Conservation (phyloP, 73 alveolate genomes). For the Tetrahymena elliotti region DNA sequence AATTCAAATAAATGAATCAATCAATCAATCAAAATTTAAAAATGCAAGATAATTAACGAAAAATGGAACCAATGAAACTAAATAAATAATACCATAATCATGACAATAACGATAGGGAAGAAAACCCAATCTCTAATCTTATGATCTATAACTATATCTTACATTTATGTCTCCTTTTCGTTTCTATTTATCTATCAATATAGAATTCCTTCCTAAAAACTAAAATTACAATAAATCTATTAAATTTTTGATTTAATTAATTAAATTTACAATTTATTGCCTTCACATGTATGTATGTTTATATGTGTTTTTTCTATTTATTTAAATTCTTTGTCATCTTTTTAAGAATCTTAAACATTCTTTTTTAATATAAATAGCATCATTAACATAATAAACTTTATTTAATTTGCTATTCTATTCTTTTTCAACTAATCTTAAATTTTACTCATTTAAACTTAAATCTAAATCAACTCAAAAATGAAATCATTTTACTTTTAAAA, state of each 20-base stretch:
- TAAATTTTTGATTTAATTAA: background rate
- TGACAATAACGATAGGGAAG: conserved; percentile 29
- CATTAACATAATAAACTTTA: too few species aligned
- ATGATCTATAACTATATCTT: conserved; percentile 28
- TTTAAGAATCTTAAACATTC: background rate
- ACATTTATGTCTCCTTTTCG: background rate
- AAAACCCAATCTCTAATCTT: conserved; percentile 43
- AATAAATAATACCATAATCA: conserved; percentile 20
- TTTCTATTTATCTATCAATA: background rate
- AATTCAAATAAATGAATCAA: background rate
- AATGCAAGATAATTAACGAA: too few species aligned
- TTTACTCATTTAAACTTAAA: too few species aligned
- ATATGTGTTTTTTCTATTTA: background rate
- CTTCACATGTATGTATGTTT: background rate
- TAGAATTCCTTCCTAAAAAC: background rate
- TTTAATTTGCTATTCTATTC: background rate
- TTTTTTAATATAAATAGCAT: background rate
- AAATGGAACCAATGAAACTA: background rate
- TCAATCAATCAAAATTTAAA: too few species aligned
- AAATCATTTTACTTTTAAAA: too few species aligned
- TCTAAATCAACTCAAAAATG: too few species aligned
- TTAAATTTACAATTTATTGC: background rate
- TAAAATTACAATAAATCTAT: background rate
- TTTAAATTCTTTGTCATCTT: background rate
- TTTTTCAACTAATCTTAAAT: background rate